Conservation (phyloP, 2,329 filamentous ascomycete genomes). For the Podosphaera fusca region DNA sequence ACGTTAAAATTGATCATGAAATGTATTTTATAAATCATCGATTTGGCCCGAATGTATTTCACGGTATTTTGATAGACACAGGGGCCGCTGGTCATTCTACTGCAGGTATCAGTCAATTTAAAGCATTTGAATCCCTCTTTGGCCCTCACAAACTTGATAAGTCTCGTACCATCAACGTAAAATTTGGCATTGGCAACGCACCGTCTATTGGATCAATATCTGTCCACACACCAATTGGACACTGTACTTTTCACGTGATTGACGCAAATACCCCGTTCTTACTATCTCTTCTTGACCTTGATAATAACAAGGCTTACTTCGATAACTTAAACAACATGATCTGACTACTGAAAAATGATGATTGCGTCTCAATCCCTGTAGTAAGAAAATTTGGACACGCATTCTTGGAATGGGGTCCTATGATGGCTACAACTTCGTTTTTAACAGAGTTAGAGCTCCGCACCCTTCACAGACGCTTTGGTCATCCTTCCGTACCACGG, state of each 20-base stretch:
- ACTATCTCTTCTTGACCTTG: neutral
- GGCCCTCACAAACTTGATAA: neutral
- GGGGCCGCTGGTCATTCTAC: conserved; percentile 1
- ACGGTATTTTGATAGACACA: neutral
- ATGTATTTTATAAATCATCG: neutral
- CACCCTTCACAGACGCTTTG: neutral
- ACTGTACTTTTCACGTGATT: neutral
- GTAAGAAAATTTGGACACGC: neutral
- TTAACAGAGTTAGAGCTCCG: neutral
- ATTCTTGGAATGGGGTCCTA: neutral
- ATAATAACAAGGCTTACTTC: neutral
- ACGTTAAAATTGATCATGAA: neutral
- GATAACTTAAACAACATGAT: neutral
- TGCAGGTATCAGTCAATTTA: neutral
- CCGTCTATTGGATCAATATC: neutral
- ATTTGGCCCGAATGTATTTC: neutral
- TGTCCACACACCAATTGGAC: neutral
- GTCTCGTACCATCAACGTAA: neutral
- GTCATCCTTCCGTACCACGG: neutral
- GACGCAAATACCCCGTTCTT: neutral
- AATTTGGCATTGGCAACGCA: neutral
- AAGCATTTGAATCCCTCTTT: neutral
- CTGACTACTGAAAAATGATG: neutral
- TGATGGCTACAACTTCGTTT: neutral
- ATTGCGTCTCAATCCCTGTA: neutral